Evolutionary conservation across 345 rosid species (phyloP).

Genomic region (Eucalyptus marginata): DNA sequence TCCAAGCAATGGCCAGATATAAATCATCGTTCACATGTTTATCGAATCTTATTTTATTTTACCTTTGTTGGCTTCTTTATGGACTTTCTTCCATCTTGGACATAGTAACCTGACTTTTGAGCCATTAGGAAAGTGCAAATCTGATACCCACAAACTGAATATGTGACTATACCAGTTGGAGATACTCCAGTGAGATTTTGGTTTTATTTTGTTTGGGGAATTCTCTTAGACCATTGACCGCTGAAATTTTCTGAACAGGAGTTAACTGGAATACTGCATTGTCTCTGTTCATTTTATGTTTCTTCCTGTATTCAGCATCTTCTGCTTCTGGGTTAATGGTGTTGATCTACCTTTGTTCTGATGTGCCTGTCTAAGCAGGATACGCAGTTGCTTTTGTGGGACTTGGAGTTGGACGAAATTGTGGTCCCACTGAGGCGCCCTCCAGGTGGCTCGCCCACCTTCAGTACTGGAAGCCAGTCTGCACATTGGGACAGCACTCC

Average conservation of each 20-base stretch:
- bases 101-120: neutral
- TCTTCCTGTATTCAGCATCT: neutral
- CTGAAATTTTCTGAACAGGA: neutral
- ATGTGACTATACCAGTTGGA: neutral
- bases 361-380: slow-evolving; percentile 42
- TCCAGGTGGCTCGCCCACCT: slow-evolving; percentile 95
- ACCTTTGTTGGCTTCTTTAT: neutral
- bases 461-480: slow-evolving; percentile 95
- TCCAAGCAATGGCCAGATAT: neutral
- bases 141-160: neutral
- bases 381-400: slow-evolving; percentile 95
- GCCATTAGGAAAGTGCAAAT: neutral
- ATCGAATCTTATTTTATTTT: neutral
- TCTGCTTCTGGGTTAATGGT: neutral
- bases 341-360: neutral
- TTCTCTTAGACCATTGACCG: neutral
- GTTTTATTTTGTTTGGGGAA: neutral
- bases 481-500: slow-evolving; percentile 86
- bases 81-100: neutral
- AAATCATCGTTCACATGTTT: neutral
- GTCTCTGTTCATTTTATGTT: neutral
- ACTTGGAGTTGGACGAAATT: slow-evolving; percentile 95
- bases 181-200: neutral
- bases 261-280: neutral
- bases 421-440: slow-evolving; percentile 93